Evolutionary conservation across 2,329 filamentous ascomycete genomes (phyloP).

Genomic region (Colletotrichum sidae): DNA sequence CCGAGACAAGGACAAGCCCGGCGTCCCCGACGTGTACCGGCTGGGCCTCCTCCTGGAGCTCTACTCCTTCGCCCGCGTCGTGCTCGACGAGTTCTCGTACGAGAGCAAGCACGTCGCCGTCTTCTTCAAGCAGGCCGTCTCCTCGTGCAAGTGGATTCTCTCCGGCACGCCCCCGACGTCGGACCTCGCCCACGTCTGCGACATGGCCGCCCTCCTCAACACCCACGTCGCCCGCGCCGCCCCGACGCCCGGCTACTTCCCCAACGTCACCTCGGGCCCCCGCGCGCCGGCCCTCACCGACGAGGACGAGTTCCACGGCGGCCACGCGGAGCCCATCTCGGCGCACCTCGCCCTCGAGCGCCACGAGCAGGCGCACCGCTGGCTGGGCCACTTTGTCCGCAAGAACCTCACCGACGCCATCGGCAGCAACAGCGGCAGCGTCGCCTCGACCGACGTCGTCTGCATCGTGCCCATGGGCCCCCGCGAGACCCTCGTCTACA

Average conservation of each 20-base stretch:
- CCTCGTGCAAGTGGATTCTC: constrained; percentile 55
- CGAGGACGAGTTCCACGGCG: constrained; percentile 46
- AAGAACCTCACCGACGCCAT: constrained; percentile 45
- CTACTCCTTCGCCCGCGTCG: constrained; percentile 52
- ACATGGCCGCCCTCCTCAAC: constrained; percentile 48
- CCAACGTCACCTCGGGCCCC: constrained; percentile 50
- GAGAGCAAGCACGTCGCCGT: constrained; percentile 44
- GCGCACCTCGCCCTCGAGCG: constrained; percentile 48
- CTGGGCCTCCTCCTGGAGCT: constrained; percentile 46
- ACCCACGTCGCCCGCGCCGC: constrained; percentile 53
- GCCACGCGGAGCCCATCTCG: constrained; percentile 47
- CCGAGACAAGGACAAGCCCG: background rate
- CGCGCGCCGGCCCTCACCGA: constrained; percentile 42
- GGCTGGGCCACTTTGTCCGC: constrained; percentile 46
- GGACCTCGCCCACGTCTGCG: constrained; percentile 50
- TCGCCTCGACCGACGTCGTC: constrained; percentile 40
- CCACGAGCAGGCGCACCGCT: constrained; percentile 47
- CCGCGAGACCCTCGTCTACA: constrained; percentile 42
- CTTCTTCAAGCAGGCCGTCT: constrained; percentile 48
- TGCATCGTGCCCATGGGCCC: constrained; percentile 43
- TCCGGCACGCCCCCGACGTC: constrained; percentile 55
- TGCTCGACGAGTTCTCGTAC: constrained; percentile 60
- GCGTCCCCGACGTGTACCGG: constrained; percentile 31
- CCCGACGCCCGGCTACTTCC: constrained; percentile 48
- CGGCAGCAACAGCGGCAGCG: constrained; percentile 11